These are phyloP conservation scores for Saprolegnia diclina DNA, from an alignment of 352 stramenopile genomes.

Conservation along the genomic window DNA sequence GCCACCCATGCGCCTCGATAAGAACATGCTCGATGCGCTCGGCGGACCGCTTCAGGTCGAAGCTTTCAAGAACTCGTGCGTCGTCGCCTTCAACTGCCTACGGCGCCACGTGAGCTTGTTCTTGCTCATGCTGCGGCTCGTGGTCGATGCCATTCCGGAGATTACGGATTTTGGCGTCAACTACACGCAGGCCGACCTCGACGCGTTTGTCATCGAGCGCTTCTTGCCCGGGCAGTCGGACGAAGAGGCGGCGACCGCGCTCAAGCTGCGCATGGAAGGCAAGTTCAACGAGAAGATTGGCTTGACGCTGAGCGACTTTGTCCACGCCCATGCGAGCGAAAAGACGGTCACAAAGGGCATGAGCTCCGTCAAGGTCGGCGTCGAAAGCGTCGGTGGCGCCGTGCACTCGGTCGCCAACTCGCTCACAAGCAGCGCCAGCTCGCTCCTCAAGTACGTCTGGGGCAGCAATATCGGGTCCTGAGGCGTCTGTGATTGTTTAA, in stretches of 20 bases:
- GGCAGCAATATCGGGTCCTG: conserved; percentile 25
- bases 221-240: conserved; percentile 77
- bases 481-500: too few relatives aligned
- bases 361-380: conserved; percentile 77
- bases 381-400: conserved; percentile 60
- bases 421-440: conserved; percentile 63
- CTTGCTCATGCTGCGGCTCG: conserved; percentile 80
- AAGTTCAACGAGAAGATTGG: conserved; percentile 85
- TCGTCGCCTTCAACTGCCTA: conserved; percentile 83
- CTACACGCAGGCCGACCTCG: conserved; percentile 79
- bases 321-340: conserved; percentile 78
- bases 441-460: conserved; percentile 84
- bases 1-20: conserved; percentile 95
- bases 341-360: conserved; percentile 82
- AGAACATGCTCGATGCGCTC: conserved; percentile 85
- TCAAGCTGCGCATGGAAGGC: conserved; percentile 80
- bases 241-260: conserved; percentile 67
- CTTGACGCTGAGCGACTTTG: conserved; percentile 80
- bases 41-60: conserved; percentile 78
- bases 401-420: conserved; percentile 77
- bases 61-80: conserved; percentile 82
- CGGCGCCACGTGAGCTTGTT: conserved; percentile 79
- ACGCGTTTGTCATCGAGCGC: conserved; percentile 77
- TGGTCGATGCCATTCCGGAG: conserved; percentile 75
- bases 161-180: conserved; percentile 82